These are phyloP conservation scores for Tulasnella sp. DNA, from an alignment of 768 basidiomycete species.

Conservation along the genomic window DNA sequence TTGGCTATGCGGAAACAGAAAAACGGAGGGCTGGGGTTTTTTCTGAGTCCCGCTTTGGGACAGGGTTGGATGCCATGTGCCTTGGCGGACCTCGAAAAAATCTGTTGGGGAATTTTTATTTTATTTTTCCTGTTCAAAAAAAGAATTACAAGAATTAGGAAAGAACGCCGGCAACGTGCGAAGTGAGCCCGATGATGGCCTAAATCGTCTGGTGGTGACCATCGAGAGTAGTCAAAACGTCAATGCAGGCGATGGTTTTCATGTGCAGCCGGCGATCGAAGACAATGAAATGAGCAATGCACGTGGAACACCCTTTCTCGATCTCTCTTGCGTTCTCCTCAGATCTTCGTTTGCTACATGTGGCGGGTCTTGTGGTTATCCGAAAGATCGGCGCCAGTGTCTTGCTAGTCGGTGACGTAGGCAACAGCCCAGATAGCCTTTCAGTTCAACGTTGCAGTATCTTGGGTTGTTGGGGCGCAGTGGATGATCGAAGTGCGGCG, in stretches of 20 bases:
- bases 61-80: neutral
- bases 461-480: neutral
- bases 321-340: neutral
- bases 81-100: neutral
- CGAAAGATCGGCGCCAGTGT: neutral
- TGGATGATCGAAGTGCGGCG: neutral
- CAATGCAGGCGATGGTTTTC: neutral
- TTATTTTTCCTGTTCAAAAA: neutral
- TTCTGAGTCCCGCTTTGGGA: neutral
- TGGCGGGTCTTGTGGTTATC: neutral
- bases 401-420: neutral
- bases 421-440: neutral
- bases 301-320: neutral
- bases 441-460: neutral
- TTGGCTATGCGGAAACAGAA: neutral
- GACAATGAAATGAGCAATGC: neutral
- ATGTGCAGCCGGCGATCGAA: neutral
- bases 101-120: neutral
- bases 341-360: neutral
- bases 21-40: neutral
- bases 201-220: neutral
- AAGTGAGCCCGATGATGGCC: neutral
- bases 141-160: neutral
- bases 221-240: conserved; percentile 1
- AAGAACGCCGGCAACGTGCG: neutral